phyloP scores from a whole-genome alignment of 116 monocot genomes.

The Dioscorea cayenensis region DNA sequence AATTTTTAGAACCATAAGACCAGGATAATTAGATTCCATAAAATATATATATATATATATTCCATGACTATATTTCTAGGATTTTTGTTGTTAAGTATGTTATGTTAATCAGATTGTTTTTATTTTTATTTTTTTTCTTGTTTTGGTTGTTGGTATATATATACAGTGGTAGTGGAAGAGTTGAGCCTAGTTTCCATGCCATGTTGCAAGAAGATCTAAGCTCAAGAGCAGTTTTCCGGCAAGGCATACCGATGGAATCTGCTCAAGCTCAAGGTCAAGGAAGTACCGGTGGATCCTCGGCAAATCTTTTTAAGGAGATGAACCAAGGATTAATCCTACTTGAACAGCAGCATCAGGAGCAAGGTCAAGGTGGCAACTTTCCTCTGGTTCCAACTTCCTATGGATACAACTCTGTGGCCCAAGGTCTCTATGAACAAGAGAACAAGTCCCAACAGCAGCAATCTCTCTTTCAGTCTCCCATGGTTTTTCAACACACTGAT shows the following conservation, averaged over 20 bases:
- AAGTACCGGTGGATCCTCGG: conserved; percentile 7
- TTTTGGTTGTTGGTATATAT: not conserved
- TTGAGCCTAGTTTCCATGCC: conserved; percentile 29
- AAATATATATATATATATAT: too few relatives aligned
- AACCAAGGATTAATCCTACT: conserved; percentile 7
- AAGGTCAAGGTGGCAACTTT: not conserved
- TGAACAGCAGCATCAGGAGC: conserved; percentile 6
- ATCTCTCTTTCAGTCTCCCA: conserved; percentile 3
- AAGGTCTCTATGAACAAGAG: conserved; percentile 14
- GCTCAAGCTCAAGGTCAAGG: conserved; percentile 27
- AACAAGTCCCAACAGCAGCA: conserved; percentile 1
- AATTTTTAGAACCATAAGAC: too few relatives aligned
- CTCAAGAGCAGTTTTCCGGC: conserved; percentile 20
- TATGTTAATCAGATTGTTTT: too few relatives aligned
- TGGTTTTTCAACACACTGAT: conserved; percentile 11
- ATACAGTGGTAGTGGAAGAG: conserved; percentile 29
- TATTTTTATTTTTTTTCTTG: too few relatives aligned
- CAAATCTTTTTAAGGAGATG: conserved; percentile 25
- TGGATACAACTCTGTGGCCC: conserved; percentile 12
- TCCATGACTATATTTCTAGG: too few relatives aligned
- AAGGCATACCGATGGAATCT: conserved; percentile 8
- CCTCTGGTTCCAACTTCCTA: conserved; percentile 8
- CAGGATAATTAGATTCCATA: too few relatives aligned
- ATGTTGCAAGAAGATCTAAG: conserved; percentile 37
- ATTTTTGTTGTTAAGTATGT: too few relatives aligned